A percentile compares a stretch with the other conserved stretches of the same genome.
phyloP scores from a whole-genome alignment of 1,139 yeast species.

The Suhomyces anneliseae region DNA sequence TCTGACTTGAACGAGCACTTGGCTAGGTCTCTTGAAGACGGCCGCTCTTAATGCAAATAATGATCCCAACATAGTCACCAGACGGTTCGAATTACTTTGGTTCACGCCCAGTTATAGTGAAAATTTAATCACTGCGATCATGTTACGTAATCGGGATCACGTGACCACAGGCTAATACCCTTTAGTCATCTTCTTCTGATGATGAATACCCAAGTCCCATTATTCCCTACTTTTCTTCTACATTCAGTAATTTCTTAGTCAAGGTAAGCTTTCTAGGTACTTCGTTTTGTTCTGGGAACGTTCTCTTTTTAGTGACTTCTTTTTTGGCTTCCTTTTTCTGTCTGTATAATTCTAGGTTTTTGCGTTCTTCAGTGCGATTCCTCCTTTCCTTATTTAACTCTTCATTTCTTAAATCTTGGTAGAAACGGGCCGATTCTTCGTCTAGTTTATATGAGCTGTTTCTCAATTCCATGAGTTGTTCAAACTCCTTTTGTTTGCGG shows the following conservation, averaged over 20 bases:
- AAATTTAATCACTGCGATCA: conserved; percentile 3
- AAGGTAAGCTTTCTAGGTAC: conserved; percentile 1
- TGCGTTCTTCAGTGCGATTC: conserved; percentile 5
- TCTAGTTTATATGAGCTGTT: conserved; percentile 19
- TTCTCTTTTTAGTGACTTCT: neutral
- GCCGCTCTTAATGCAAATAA: conserved; percentile 7
- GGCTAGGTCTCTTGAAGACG: conserved; percentile 7
- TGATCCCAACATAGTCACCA: conserved; percentile 10
- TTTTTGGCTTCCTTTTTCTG: neutral
- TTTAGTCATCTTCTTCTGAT: conserved; percentile 5
- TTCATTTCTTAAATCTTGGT: conserved; percentile 21
- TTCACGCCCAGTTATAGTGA: neutral
- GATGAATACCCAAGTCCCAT: conserved; percentile 4
- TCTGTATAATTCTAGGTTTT: neutral
- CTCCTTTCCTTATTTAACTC: conserved; percentile 14
- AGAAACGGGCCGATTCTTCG: conserved; percentile 20
- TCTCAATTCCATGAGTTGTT: conserved; percentile 15
- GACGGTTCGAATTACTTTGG: neutral
- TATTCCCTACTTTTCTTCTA: neutral
- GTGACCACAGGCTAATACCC: neutral
- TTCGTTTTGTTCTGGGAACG: neutral
- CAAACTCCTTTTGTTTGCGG: conserved; percentile 17
- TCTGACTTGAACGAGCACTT: conserved; percentile 43
- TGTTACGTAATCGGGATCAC: conserved; percentile 1
- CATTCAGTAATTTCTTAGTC: neutral